Conservation (phyloP, 2,329 filamentous ascomycete species). For the Cercospora zeae-maydis region DNA sequence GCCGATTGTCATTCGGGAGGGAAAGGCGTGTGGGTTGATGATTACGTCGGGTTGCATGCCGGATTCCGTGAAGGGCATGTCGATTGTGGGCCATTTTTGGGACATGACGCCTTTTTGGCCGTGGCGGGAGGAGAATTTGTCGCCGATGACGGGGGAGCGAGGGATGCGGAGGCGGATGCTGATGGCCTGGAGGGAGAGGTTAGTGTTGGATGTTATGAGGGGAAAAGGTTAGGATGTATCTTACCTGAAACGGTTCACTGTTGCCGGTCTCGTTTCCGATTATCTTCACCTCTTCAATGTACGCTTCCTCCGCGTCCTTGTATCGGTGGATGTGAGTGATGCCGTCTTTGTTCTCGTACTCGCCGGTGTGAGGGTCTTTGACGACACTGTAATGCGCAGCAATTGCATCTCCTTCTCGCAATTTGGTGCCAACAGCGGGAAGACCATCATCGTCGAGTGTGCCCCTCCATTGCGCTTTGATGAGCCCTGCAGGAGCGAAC, state of each 20-base stretch:
- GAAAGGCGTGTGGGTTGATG: slow-evolving; percentile 99
- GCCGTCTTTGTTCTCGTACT: slow-evolving; percentile 80
- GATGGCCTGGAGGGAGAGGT: slow-evolving; percentile 66
- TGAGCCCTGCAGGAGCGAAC: slow-evolving; percentile 72
- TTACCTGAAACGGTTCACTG: slow-evolving; percentile 54
- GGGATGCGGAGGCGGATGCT: slow-evolving; percentile 92
- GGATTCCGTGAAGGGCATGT: slow-evolving; percentile 96
- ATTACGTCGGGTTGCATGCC: slow-evolving; percentile 97
- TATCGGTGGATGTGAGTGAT: slow-evolving; percentile 87
- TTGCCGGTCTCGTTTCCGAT: slow-evolving; percentile 84
- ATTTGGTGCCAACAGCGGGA: slow-evolving; percentile 71
- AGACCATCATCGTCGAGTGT: slow-evolving; percentile 85
- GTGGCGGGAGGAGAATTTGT: slow-evolving; percentile 98
- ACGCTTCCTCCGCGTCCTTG: slow-evolving; percentile 85
- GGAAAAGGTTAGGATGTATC: neutral
- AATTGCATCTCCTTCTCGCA: slow-evolving; percentile 78
- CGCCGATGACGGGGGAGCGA: slow-evolving; percentile 85
- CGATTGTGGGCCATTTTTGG: slow-evolving; percentile 88
- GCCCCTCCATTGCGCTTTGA: slow-evolving; percentile 66
- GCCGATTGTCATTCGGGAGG: slow-evolving; percentile 98
- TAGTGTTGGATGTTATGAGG: neutral
- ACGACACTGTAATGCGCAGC: slow-evolving; percentile 88
- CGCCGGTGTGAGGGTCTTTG: slow-evolving; percentile 66
- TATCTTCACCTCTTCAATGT: slow-evolving; percentile 87
- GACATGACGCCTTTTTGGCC: slow-evolving; percentile 97